Base-by-base conservation (phyloP, 805 yeast genomes). In the Ascoidea tarda region DNA sequence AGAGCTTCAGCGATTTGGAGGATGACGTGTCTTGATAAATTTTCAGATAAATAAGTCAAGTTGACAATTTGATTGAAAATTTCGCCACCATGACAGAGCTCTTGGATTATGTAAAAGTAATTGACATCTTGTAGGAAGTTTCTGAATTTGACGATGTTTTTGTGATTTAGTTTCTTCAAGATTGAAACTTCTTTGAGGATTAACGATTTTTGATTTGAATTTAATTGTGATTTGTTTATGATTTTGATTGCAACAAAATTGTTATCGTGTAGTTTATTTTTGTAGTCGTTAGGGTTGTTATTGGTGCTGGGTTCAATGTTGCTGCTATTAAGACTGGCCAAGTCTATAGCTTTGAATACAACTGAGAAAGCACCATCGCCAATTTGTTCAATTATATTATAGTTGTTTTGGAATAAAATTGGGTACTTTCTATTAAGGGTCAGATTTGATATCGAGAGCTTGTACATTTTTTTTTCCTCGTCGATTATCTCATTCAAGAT, bases 331-430 rank as follows among this genome's bases (percentile, higher is more conserved):
- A 52, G 51, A 28, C 58, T 52, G 38, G 48, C 51, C 6, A 50
- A 49, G 28, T 64, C 70, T n/a, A 60, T 50, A 32, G 87, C 90
- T 51, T 77, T 77, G 66, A 79, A 82, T 16, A 86, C 95, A 33
- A 78, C 75, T 3, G 90, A 83, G 58, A 86, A 86, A 0, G 95
- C 90, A 32, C 95, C 95, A 64, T 86, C 93, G 6, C 95, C 95
- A 56, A 86, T 75, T 60, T 75, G 74, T 48, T 70, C 70, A 3
- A 72, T 51, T 32, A 78, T 60, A 51, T 63, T 64, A 58, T 75
- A 78, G 4, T 59, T 64, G 16, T 46, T 60, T 62, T 5, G 57
- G 32, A 4, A 62, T 59, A 47, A 68, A 57, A 5, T 61, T 21
- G 28, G 28, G 28, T 21, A 21, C 3, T 21, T 21, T 21, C 3